Base-by-base conservation (phyloP, 2,329 filamentous ascomycete genomes). In the Onygenales sp. region DNA sequence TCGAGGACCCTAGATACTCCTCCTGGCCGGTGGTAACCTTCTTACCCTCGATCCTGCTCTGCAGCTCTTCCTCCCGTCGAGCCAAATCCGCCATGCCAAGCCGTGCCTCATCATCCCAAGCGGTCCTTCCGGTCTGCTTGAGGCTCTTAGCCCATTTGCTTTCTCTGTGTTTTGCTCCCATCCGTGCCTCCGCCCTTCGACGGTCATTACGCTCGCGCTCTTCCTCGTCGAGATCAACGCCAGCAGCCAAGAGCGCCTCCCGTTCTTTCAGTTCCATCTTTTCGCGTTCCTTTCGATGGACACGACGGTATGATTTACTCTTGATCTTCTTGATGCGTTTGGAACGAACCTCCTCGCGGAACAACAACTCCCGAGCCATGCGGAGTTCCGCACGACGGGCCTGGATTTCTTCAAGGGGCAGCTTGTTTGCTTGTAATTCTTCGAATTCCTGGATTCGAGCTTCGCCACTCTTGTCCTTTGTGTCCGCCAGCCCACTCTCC, bases 291-390 rank as follows among this genome's bases (percentile, higher is more conserved):
- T 86, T 95, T 39, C 92, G 84, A 70, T 97, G 92, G 11, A 97
- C 86, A 44, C 91, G 85, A 52, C 92, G 87, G 67, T 95, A 98
- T 0, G 90, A 82, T 70, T 96, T 98, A 67, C 88, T 94, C 78
- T 98, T 98, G 74, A 98, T 98, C 76, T 97, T 97, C 74, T 96
- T 95, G 72, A 98, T 89, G 27, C 93, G 85, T 72, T 91, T 94
- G 6, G 90, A 82, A 53, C 90, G 86, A 43, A 90, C 85, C 64
- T 94, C 86, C 70, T 97, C 92, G 9, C 91, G 81, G 62, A 94
- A 95, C 59, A 92, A 79, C 6, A 95, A 73, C 63, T 97, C 92
- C 60, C 93, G 80, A 58, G 88, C 84, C 67, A 84, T 84, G 10
- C 93, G 84, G 53, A 92, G 79, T 64, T 91, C 83, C 47, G 85